These are phyloP conservation scores for Lachancea cidri DNA, from an alignment of 805 yeast genomes.

Conservation along the genomic window DNA sequence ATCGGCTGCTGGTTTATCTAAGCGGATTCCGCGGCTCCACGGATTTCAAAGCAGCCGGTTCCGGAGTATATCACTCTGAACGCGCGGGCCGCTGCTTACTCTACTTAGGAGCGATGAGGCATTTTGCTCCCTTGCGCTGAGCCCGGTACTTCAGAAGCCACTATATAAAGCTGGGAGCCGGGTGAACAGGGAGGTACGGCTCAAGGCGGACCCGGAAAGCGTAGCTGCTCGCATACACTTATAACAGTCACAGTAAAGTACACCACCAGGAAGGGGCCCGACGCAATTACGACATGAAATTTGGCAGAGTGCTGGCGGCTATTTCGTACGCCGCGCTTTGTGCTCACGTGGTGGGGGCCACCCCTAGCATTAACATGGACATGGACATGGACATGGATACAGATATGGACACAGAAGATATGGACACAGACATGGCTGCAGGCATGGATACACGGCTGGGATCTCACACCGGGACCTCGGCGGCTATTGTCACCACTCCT, in stretches of 20 bases:
- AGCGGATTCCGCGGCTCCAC: not conserved
- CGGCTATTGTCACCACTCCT: conserved; percentile 25
- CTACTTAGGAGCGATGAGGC: not conserved
- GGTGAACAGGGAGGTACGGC: not conserved
- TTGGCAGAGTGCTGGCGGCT: not conserved
- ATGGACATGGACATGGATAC: conserved; percentile 48
- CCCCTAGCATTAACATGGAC: not conserved
- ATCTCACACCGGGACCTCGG: conserved; percentile 6
- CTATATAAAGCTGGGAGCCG: not conserved
- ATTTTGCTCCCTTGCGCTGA: not conserved
- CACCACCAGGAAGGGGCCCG: too few species aligned
- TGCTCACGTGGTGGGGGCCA: not conserved
- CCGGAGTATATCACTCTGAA: too few species aligned
- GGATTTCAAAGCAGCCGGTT: too few species aligned
- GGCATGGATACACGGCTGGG: conserved; percentile 9
- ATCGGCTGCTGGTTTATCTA: not conserved
- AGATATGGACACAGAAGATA: conserved; percentile 17
- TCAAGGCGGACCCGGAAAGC: not conserved
- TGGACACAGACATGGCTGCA: conserved; percentile 26
- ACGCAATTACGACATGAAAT: not conserved
- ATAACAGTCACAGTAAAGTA: too few species aligned
- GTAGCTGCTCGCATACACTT: not conserved
- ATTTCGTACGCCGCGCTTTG: not conserved
- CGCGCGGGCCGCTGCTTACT: not conserved
- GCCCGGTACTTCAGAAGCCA: not conserved